Base-by-base conservation (phyloP, 257 asterid species). In the Fraxinus americana region DNA sequence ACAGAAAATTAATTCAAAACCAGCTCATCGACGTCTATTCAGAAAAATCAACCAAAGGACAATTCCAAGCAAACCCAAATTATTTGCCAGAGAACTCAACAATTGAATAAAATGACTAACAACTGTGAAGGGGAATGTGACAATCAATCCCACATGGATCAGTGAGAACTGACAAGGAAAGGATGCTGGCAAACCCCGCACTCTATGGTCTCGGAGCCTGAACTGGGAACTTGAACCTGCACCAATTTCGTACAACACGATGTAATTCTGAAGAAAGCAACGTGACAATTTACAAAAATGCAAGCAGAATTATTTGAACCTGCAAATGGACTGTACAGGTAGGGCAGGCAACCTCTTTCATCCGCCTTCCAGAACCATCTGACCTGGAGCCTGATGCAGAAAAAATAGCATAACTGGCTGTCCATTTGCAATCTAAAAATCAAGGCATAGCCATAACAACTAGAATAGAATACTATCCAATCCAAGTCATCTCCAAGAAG, bases 171-270 rank as follows among this genome's bases (percentile, higher is more conserved):
- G 76, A 91, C 93, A 6, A 92, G 93, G 83, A 94, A 94, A 9
- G 97, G 97, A 75, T 94, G 97, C 88, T 94, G 98, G 89, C 99
- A 94, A 81, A 94, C 99, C 27, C 98, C 96, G 80, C 99, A 94
- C 83, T 94, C 99, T 6, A 94, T 92, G 21, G 99, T 94, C 84
- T 94, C 98, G 11, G 99, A 92, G 73, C 99, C 99, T 0, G 98
- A 91, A 89, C 90, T 91, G 11, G 98, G 98, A 78, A 92, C 94
- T 87, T 94, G 97, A 82, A 94, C 98, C 97, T 94, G 86, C 79
- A 81, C 14, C 70, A 80, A n/a, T 75, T 75, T 2, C 11, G 11
- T 71, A 29, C 32, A 63, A 5, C 69, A 57, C 21, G 39, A 66
- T 67, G 14, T 36, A 27, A 75, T 23, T 25, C 69, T 65, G 29